phyloP scores from a whole-genome alignment of 441 rosid species.

The Eugenia klotzschiana region DNA sequence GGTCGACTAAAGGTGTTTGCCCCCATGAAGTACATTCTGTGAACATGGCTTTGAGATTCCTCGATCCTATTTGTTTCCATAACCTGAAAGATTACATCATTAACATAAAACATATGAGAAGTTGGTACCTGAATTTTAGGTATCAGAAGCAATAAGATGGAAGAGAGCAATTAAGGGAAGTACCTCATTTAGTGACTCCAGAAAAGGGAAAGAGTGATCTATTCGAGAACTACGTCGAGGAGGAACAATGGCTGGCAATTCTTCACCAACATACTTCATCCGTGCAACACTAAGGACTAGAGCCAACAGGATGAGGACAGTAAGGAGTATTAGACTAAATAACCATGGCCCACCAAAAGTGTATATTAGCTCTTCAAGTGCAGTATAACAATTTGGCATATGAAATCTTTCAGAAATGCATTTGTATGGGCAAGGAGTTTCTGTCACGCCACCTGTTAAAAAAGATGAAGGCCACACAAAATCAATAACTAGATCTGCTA shows the following conservation, averaged over 20 bases:
- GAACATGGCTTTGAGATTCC: slow-evolving; percentile 80
- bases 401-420: slow-evolving; percentile 78
- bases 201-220: slow-evolving; percentile 78
- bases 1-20: slow-evolving; percentile 79
- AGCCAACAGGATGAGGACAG: slow-evolving; percentile 67
- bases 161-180: not conserved
- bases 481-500: not conserved
- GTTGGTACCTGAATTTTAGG: not conserved
- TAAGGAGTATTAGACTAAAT: slow-evolving; percentile 58
- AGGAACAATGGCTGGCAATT: slow-evolving; percentile 42
- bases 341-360: slow-evolving; percentile 94
- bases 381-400: slow-evolving; percentile 83
- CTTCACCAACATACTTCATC: slow-evolving; percentile 78
- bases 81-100: slow-evolving; percentile 27
- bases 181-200: slow-evolving; percentile 89
- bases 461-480: not conserved
- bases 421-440: slow-evolving; percentile 71
- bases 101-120: not conserved
- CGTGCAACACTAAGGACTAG: slow-evolving; percentile 86
- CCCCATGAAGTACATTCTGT: slow-evolving; percentile 83
- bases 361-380: slow-evolving; percentile 78
- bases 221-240: slow-evolving; percentile 50
- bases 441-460: slow-evolving; percentile 65
- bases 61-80: slow-evolving; percentile 71
- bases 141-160: not conserved